Evolutionary conservation across 1,284 basidiomycete species (phyloP), one percentile per base, ranked within the genome.

Genomic region (Ustilago tritici): DNA sequence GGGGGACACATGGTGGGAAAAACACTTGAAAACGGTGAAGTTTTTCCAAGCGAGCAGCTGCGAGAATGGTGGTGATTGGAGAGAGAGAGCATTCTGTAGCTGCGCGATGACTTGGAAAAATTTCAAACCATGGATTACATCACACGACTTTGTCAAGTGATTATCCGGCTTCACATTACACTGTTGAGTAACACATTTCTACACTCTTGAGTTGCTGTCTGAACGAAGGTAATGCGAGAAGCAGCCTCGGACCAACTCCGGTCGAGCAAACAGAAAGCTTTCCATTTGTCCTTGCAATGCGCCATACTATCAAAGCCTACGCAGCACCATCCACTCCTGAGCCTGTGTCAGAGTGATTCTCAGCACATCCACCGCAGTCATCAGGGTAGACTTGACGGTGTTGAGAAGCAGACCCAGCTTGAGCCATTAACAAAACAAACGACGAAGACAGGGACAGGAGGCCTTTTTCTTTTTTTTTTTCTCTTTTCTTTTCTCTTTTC

Each of bases 161-260:
- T 28, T 28, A 28, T 28, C 23, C 23, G 23, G 23, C 23, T 28
- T 28, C 23, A 28, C 23, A 3, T 28, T 28, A 41, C 14, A 17
- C 14, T 17, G 15, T 41, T 14, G 40, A 41, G 40, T 14, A 41
- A 6, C 15, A 17, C 15, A 17, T 41, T 7, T 7, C 14, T 14
- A 41, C n/a, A 46, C 43, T 19, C n/a, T 8, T 46, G 43, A 46
- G 11, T 46, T 19, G 43, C 43, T 19, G 8, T 46, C 43, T 46
- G 28, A 57, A 57, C 41, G 28, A 50, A 12, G 31, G 28, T 31
- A n/a, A 38, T 35, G 34, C 46, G 23, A 28, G 7, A 38, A 14
- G 15, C 41, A 57, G 36, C 47, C 47, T 60, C 58, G 58, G 58
- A 52, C 35, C 47, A 60, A 52, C 47, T 14, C 47, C 58, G 47